Conservation (phyloP, 345 rosid species). For the Laguncularia racemosa region DNA sequence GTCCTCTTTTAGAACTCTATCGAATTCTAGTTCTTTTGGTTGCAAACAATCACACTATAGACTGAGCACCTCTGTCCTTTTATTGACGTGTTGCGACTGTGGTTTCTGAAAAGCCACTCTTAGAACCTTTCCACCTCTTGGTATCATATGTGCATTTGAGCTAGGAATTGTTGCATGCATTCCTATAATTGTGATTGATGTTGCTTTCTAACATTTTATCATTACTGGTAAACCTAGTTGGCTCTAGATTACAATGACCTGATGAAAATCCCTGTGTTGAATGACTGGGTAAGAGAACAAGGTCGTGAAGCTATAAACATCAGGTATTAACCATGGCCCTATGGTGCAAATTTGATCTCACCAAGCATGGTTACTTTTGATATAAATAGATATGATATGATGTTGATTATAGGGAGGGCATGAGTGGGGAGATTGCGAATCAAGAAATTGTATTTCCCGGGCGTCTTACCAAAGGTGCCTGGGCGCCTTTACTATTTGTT, state of each 20-base stretch:
- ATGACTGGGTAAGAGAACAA: constrained; percentile 14
- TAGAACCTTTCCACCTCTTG: no score
- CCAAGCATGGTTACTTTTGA: neutral
- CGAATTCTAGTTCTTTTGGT: no score
- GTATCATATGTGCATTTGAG: no score
- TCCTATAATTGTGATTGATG: neutral
- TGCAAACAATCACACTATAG: no score
- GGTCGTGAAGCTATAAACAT: constrained; percentile 4
- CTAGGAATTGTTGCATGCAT: no score
- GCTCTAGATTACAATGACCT: constrained; percentile 38
- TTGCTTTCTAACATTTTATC: neutral
- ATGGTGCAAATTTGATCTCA: neutral
- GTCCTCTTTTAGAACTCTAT: no score
- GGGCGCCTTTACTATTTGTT: constrained; percentile 34
- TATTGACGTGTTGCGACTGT: no score
- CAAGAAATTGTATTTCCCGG: constrained; percentile 19
- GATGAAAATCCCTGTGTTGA: constrained; percentile 36
- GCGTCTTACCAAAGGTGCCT: constrained; percentile 24
- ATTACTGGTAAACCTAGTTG: constrained; percentile 8
- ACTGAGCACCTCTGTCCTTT: no score
- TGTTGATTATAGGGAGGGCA: constrained; percentile 20
- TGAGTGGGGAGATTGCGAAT: constrained; percentile 32
- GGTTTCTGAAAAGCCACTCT: no score
- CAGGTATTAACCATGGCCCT: constrained; percentile 19
- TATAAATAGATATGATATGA: neutral